These are phyloP conservation scores for Spizellomyces sp. DNA, from an alignment of 192 early-diverging fungal species.

Conservation along the genomic window DNA sequence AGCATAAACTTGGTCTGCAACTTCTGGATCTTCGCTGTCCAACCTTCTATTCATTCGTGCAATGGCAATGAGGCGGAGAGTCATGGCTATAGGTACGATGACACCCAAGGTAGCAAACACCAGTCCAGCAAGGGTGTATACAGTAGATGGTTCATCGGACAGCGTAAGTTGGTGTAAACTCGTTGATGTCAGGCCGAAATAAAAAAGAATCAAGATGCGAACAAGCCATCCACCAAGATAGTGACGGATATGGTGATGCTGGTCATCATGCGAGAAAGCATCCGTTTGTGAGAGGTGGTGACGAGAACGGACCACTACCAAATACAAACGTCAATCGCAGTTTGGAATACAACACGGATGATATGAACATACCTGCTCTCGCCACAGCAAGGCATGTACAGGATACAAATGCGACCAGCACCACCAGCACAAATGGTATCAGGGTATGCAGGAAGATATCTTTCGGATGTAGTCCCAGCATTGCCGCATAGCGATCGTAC, in stretches of 20 bases:
- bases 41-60: constrained; percentile 8
- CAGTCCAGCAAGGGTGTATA: constrained; percentile 15
- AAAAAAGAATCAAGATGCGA: constrained; percentile 13
- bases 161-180: constrained; percentile 21
- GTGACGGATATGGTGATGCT: constrained; percentile 19
- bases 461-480: constrained; percentile 6
- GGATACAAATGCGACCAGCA: neutral
- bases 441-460: constrained; percentile 25
- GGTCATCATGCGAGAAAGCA: neutral
- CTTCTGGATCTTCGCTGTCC: constrained; percentile 11
- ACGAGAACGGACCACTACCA: neutral
- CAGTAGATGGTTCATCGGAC: constrained; percentile 2
- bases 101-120: constrained; percentile 17
- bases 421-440: constrained; percentile 7
- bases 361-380: neutral
- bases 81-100: constrained; percentile 8
- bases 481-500: constrained; percentile 22
- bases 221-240: constrained; percentile 22
- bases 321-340: neutral
- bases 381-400: neutral
- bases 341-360: neutral
- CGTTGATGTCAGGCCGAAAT: constrained; percentile 27
- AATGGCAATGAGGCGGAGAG: constrained; percentile 12
- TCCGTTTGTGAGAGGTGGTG: neutral
- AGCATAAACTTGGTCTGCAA: constrained; percentile 20